Conservation (phyloP, 805 yeast species). For the Ogataea chonburiensis region DNA sequence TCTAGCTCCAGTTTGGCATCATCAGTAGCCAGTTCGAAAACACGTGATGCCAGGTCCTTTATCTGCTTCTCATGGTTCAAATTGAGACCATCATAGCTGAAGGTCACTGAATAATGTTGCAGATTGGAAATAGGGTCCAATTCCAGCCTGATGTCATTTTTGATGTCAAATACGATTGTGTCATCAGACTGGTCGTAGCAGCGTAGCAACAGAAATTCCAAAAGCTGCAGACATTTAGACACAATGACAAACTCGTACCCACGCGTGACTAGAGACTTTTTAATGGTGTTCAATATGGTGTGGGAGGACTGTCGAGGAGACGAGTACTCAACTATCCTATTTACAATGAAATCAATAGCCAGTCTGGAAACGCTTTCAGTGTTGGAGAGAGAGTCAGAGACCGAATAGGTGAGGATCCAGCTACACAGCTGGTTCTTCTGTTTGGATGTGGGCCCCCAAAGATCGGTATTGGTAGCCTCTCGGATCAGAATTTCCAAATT, state of each 20-base stretch:
- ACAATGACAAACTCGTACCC: constrained; percentile 32
- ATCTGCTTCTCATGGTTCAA: constrained; percentile 27
- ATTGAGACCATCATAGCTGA: constrained; percentile 25
- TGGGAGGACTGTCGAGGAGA: constrained; percentile 6
- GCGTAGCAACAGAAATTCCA: constrained; percentile 29
- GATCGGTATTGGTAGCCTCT: constrained; percentile 49
- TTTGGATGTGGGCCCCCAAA: constrained; percentile 52
- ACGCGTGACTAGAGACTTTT: constrained; percentile 27
- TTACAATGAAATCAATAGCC: constrained; percentile 21
- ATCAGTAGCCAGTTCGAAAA: constrained; percentile 19
- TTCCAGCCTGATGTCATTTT: constrained; percentile 18
- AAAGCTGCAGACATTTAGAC: constrained; percentile 27
- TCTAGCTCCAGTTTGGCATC: constrained; percentile 15
- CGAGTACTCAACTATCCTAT: constrained; percentile 23
- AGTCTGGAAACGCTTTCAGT: constrained; percentile 22
- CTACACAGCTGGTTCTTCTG: constrained; percentile 36
- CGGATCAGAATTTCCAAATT: constrained; percentile 35
- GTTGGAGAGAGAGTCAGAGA: constrained; percentile 15
- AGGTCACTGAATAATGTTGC: constrained; percentile 14
- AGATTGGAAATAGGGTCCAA: constrained; percentile 18
- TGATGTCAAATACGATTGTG: constrained; percentile 23
- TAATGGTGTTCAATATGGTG: constrained; percentile 21
- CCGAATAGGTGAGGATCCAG: constrained; percentile 22
- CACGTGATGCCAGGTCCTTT: constrained; percentile 15
- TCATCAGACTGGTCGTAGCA: constrained; percentile 21